phyloP scores from a whole-genome alignment of 345 rosid genomes.

The Camelina sativa region DNA sequence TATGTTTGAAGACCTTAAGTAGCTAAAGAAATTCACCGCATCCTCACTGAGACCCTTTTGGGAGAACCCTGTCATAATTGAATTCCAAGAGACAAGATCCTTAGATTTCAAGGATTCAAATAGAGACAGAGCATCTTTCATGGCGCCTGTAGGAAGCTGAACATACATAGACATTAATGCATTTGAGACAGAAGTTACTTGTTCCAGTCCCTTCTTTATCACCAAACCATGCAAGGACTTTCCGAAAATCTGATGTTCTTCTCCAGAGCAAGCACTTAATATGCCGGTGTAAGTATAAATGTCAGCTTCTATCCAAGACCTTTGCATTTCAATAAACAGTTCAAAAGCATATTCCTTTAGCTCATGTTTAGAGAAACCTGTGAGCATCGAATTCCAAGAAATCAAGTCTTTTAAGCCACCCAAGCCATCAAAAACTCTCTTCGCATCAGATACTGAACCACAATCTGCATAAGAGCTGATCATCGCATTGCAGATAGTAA shows the following conservation, averaged over 20 bases:
- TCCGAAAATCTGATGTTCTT: constrained; percentile 48
- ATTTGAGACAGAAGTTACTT: constrained; percentile 59
- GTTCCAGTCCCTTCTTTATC: constrained; percentile 67
- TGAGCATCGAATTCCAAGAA: constrained; percentile 76
- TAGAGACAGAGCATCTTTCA: constrained; percentile 58
- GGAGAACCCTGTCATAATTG: constrained; percentile 70
- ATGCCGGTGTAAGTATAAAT: constrained; percentile 70
- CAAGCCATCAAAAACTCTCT: constrained; percentile 59
- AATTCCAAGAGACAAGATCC: constrained; percentile 80
- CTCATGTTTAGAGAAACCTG: constrained; percentile 61
- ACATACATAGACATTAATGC: constrained; percentile 69
- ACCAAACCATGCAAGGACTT: constrained; percentile 64
- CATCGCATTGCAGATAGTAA: constrained; percentile 64
- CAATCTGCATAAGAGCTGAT: constrained; percentile 67
- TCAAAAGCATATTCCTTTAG: constrained; percentile 54
- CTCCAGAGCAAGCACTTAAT: constrained; percentile 60
- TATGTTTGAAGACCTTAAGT: constrained; percentile 53
- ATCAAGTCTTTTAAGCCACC: constrained; percentile 57
- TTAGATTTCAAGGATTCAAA: constrained; percentile 59
- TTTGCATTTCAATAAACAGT: constrained; percentile 60
- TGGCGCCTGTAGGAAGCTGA: constrained; percentile 50
- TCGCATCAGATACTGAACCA: constrained; percentile 61
- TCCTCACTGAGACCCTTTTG: constrained; percentile 63
- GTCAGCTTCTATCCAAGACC: constrained; percentile 54
- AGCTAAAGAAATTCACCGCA: constrained; percentile 54